These are phyloP conservation scores for Aspergillus sclerotioniger DNA, from an alignment of 495 filamentous ascomycete genomes.

Conservation along the genomic window DNA sequence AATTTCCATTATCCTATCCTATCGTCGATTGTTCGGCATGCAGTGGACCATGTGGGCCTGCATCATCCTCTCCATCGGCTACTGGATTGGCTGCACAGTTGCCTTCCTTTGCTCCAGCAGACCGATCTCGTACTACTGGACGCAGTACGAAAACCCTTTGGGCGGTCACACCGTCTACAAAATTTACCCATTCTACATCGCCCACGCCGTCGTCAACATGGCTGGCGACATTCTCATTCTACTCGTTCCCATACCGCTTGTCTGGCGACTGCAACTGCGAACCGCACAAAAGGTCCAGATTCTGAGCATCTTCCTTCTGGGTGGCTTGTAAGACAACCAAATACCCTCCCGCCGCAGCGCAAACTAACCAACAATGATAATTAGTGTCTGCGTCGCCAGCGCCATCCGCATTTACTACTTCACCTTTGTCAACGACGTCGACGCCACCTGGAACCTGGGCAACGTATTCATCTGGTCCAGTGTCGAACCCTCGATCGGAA, in stretches of 20 bases:
- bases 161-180: slow-evolving; percentile 9
- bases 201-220: slow-evolving; percentile 21
- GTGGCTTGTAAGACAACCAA: slow-evolving; percentile 31
- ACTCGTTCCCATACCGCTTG: slow-evolving; percentile 36
- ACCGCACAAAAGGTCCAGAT: slow-evolving; percentile 33
- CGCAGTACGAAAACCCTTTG: slow-evolving; percentile 6
- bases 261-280: slow-evolving; percentile 36
- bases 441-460: slow-evolving; percentile 29
- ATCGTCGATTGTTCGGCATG: slow-evolving; percentile 19
- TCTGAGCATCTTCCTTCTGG: slow-evolving; percentile 38
- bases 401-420: slow-evolving; percentile 19
- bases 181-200: slow-evolving; percentile 13
- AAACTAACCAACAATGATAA: not conserved
- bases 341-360: not conserved
- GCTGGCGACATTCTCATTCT: slow-evolving; percentile 42
- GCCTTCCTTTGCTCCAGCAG: slow-evolving; percentile 11
- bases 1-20: slow-evolving; percentile 19
- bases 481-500: slow-evolving; percentile 43
- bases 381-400: slow-evolving; percentile 24
- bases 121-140: slow-evolving; percentile 18
- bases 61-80: slow-evolving; percentile 9
- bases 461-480: slow-evolving; percentile 44
- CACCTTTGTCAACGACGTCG: slow-evolving; percentile 14
- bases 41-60: slow-evolving; percentile 11
- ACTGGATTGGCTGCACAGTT: slow-evolving; percentile 11